Percentiles rank a stretch among this genome's conserved stretches.
Evolutionary conservation across 1,139 yeast genomes (phyloP).

Genomic region (Chernovozyma sophiae-reginae): DNA sequence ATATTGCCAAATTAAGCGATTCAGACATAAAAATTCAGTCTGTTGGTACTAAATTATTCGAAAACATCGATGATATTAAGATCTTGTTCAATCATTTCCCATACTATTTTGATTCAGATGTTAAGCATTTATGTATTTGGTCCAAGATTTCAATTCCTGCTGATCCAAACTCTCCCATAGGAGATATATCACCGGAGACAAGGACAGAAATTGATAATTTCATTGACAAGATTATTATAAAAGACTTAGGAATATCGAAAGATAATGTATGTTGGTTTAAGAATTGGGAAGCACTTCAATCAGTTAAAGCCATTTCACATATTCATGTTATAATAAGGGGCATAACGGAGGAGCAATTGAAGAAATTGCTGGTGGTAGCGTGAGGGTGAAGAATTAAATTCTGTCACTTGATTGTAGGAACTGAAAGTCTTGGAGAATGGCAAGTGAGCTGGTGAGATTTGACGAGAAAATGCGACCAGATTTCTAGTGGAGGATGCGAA

Average conservation of each 20-base stretch:
- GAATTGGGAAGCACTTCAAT: conserved; percentile 58
- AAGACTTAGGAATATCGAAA: conserved; percentile 29
- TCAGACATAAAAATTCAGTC: conserved; percentile 18
- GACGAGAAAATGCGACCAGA: no score
- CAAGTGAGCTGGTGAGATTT: no score
- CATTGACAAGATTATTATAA: conserved; percentile 42
- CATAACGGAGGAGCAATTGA: conserved; percentile 19
- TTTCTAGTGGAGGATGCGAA: no score
- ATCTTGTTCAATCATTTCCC: conserved; percentile 42
- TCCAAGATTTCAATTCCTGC: conserved; percentile 30
- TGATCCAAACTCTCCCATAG: conserved; percentile 31
- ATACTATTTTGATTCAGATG: conserved; percentile 33
- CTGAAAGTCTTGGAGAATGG: background rate
- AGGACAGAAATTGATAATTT: conserved; percentile 36
- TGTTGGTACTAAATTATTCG: conserved; percentile 18
- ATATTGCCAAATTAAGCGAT: conserved; percentile 18
- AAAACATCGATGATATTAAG: conserved; percentile 21
- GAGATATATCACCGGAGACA: conserved; percentile 42
- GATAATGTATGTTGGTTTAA: conserved; percentile 55
- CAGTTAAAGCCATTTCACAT: conserved; percentile 56
- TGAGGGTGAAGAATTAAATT: background rate
- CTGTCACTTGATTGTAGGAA: background rate
- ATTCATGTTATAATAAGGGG: conserved; percentile 51
- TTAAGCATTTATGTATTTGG: conserved; percentile 44
- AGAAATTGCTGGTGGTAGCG: conserved; percentile 9